A percentile compares a stretch with the other conserved stretches of the same genome.
Evolutionary conservation across 2,329 filamentous ascomycete species (phyloP).

Genomic region (Capronia americana): DNA sequence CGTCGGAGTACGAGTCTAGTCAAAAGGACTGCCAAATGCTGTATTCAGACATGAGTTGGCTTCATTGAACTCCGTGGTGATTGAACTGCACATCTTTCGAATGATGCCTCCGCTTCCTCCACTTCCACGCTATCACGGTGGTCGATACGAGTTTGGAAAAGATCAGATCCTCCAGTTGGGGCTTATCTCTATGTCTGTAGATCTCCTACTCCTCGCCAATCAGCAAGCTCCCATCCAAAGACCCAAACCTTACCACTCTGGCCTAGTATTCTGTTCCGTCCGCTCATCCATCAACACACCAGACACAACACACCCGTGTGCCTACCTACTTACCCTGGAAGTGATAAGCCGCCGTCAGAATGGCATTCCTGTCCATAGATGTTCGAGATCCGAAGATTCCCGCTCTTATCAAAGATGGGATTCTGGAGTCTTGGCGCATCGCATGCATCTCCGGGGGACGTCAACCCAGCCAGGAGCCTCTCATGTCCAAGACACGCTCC

Average conservation of each 20-base stretch:
- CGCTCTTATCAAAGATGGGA: neutral
- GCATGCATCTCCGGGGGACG: neutral
- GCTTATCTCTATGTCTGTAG: neutral
- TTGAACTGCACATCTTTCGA: no score
- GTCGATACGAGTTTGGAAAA: neutral
- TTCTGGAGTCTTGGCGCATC: neutral
- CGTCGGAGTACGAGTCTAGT: no score
- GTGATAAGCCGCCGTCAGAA: neutral
- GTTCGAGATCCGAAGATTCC: neutral
- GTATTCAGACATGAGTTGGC: no score
- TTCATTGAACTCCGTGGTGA: no score
- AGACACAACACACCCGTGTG: neutral
- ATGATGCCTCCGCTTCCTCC: neutral
- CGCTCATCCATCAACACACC: neutral
- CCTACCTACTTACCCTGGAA: neutral
- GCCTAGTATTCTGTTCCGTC: neutral
- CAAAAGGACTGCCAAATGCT: no score
- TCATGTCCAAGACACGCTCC: neutral
- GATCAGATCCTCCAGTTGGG: neutral
- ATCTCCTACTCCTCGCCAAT: neutral
- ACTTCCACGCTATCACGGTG: neutral
- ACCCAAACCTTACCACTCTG: neutral
- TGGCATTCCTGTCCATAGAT: neutral
- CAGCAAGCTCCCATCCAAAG: neutral
- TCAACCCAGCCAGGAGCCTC: neutral